Base-by-base conservation (phyloP, 129 eudicot species). In the Apium graveolens region DNA sequence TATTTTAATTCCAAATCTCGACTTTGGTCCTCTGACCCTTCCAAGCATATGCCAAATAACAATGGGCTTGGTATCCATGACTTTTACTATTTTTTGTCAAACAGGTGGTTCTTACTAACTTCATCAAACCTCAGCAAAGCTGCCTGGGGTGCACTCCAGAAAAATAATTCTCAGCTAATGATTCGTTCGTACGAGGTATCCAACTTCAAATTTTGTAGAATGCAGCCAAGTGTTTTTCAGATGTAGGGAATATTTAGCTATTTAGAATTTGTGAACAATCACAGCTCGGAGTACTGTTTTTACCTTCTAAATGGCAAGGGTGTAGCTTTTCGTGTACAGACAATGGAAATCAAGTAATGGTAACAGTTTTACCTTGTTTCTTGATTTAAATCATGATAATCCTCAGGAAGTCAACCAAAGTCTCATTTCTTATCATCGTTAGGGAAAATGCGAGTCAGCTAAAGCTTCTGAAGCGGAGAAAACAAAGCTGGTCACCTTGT, bases 81-180 rank as follows among this genome's bases (percentile, higher is more conserved):
- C 53, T 65, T 39, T 73, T n/a, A 11, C 34, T 21, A 16, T 35
- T 17, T n/a, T 20, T 17, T 26, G 16, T 41, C 39, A 66, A 48
- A 81, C 91, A 96, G 99, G 82, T 96, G 99, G 99, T 91, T 96
- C 79, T 86, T 96, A 88, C 86, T 96, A 45, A 96, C 99, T 53
- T 96, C 99, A 76, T 65, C 97, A 79, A 96, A 96, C 84, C 97
- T 96, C 78, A 96, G 99, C 89, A 96, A 96, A 92, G 99, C 99
- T 83, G 99, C 99, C 68, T 92, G 99, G 99, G 99, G 99, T 45
- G 96, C 97, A 1, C 97, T 96, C 78, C 99, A 92, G 83, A 96
- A 92, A 81, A 92, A 90, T 81, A 92, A 86, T 88, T 83, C 97
- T 73, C 97, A 96, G 85, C 74, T 96, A 78, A 96, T 96, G 99